phyloP scores from a whole-genome alignment of 495 filamentous ascomycete genomes.

The Aspergillus sclerotioniger region DNA sequence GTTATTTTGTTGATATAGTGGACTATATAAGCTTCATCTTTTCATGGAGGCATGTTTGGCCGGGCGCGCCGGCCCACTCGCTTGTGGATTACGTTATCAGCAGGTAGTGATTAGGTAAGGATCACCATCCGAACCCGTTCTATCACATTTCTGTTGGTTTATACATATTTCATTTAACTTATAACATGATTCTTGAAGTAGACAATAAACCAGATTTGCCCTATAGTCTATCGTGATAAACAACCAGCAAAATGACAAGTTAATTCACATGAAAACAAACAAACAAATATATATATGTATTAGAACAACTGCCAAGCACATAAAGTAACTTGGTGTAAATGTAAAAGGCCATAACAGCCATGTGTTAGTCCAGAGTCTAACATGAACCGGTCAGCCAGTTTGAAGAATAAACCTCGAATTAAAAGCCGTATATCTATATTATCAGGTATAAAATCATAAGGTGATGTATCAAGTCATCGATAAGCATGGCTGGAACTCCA shows the following conservation, averaged over 20 bases:
- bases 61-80: too few species aligned
- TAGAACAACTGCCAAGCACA: neutral
- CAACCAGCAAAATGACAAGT: too few species aligned
- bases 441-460: conserved; percentile 2
- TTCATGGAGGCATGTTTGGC: too few species aligned
- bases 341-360: neutral
- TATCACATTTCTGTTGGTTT: neutral
- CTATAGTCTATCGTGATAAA: too few species aligned
- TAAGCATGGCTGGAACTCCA: neutral
- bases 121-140: neutral
- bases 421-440: neutral
- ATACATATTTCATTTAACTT: conserved; percentile 1
- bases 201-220: neutral
- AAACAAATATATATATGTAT: neutral
- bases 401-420: neutral
- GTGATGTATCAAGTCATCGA: neutral
- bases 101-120: too few species aligned
- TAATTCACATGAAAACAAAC: too few species aligned
- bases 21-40: too few species aligned
- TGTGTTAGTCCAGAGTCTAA: neutral
- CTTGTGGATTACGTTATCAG: too few species aligned
- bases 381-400: neutral
- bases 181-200: neutral
- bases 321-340: neutral
- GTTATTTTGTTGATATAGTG: too few species aligned